Evolutionary conservation across 805 yeast species (phyloP).

Genomic region (Cyberlindnera amylophila): DNA sequence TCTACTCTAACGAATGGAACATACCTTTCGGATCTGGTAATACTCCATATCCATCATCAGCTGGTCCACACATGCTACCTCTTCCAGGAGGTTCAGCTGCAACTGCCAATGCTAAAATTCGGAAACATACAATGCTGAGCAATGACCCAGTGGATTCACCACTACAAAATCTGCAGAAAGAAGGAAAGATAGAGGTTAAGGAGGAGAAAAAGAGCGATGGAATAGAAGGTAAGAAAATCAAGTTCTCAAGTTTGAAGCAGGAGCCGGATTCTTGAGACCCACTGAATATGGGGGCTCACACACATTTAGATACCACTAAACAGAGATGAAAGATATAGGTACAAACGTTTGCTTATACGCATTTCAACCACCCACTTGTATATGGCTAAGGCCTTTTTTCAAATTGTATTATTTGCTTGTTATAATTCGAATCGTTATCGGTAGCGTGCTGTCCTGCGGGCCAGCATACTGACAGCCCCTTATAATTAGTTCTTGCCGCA

Average conservation of each 20-base stretch:
- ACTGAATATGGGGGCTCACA: too few relatives aligned
- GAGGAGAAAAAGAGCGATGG: neutral
- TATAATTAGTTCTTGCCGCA: too few relatives aligned
- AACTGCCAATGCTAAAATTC: conserved; percentile 4
- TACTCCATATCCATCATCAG: conserved; percentile 36
- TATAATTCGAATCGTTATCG: too few relatives aligned
- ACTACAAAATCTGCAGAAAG: conserved; percentile 14
- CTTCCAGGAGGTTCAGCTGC: conserved; percentile 6
- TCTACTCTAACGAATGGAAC: conserved; percentile 60
- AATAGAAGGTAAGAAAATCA: conserved; percentile 9
- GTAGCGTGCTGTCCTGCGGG: too few relatives aligned
- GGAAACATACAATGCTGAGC: conserved; percentile 11
- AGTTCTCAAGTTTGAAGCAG: conserved; percentile 5
- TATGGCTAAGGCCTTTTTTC: too few relatives aligned
- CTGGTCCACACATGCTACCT: conserved; percentile 23
- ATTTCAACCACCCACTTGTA: too few relatives aligned
- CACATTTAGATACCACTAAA: too few relatives aligned
- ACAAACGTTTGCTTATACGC: too few relatives aligned
- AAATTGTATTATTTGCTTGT: too few relatives aligned
- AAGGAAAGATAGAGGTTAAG: conserved; percentile 2
- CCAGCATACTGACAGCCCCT: too few relatives aligned
- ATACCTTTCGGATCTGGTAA: conserved; percentile 40
- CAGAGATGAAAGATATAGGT: too few relatives aligned
- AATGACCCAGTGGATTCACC: conserved; percentile 19
- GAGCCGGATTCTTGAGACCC: too few relatives aligned